Conservation (phyloP, 2,329 filamentous ascomycete genomes). For the Rhynchosporium graminicola region DNA sequence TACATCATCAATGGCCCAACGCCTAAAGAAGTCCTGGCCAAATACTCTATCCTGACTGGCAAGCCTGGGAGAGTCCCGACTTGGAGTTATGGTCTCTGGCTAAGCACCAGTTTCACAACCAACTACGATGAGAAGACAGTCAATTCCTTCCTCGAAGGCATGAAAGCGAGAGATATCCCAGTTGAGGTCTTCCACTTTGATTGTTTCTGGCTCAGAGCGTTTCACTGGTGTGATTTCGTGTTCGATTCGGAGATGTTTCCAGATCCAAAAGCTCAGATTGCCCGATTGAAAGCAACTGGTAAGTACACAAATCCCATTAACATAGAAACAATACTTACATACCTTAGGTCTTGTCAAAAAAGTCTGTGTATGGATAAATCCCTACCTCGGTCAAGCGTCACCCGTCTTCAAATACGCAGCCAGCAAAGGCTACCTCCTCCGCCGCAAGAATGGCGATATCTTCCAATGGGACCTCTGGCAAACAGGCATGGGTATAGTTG, state of each 20-base stretch:
- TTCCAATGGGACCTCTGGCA: constrained; percentile 69
- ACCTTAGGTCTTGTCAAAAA: constrained; percentile 45
- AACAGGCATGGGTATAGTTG: constrained; percentile 62
- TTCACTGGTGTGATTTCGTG: constrained; percentile 65
- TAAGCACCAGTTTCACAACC: constrained; percentile 69
- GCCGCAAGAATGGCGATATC: constrained; percentile 57
- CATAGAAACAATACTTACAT: constrained; percentile 49
- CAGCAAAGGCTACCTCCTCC: constrained; percentile 59
- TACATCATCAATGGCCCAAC: constrained; percentile 72
- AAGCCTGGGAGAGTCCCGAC: constrained; percentile 63
- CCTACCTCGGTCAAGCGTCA: constrained; percentile 61
- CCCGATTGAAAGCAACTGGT: constrained; percentile 52
- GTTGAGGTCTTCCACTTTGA: constrained; percentile 64
- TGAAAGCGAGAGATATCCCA: constrained; percentile 57
- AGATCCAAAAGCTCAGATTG: constrained; percentile 56
- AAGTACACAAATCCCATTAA: constrained; percentile 1
- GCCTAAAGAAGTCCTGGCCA: constrained; percentile 69
- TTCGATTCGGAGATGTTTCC: constrained; percentile 60
- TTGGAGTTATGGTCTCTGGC: constrained; percentile 77
- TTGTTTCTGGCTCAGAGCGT: constrained; percentile 64
- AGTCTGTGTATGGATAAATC: constrained; percentile 63
- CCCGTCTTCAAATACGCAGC: constrained; percentile 58
- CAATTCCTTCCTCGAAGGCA: constrained; percentile 58
- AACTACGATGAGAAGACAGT: constrained; percentile 61
- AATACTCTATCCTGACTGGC: constrained; percentile 69